A percentile compares a stretch with the other conserved stretches of the same genome.
Evolutionary conservation across 2,329 filamentous ascomycete genomes (phyloP).

Genomic region (Madurella fahalii): DNA sequence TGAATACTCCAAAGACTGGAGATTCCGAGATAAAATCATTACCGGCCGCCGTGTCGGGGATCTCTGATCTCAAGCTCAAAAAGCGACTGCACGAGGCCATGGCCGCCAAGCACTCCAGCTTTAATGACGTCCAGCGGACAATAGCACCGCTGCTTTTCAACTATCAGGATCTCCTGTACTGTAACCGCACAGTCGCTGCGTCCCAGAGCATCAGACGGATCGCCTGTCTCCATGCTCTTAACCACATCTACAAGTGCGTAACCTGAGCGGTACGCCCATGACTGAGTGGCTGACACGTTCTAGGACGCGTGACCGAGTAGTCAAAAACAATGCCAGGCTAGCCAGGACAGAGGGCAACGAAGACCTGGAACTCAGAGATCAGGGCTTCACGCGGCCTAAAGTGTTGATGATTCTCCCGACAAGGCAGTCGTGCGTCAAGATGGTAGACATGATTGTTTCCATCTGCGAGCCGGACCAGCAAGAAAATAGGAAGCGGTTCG

Average conservation of each 20-base stretch:
- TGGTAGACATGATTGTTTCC: slow-evolving; percentile 71
- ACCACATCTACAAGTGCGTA: slow-evolving; percentile 80
- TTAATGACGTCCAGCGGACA: slow-evolving; percentile 60
- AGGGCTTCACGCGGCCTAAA: slow-evolving; percentile 93
- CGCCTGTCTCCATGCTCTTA: slow-evolving; percentile 77
- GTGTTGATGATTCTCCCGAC: slow-evolving; percentile 88
- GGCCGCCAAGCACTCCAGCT: slow-evolving; percentile 48
- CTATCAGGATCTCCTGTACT: slow-evolving; percentile 78
- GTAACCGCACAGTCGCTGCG: slow-evolving; percentile 65
- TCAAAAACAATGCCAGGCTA: slow-evolving; percentile 86
- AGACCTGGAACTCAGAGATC: slow-evolving; percentile 76
- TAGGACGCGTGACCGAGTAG: slow-evolving; percentile 78
- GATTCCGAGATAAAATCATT: slow-evolving; percentile 31
- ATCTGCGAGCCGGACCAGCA: slow-evolving; percentile 83
- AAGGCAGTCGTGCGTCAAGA: slow-evolving; percentile 75
- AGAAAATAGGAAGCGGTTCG: slow-evolving; percentile 89
- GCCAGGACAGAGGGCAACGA: slow-evolving; percentile 59
- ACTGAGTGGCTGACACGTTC: slow-evolving; percentile 5
- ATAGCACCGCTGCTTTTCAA: slow-evolving; percentile 71
- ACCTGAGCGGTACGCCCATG: too few relatives aligned
- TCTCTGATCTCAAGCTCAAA: slow-evolving; percentile 61
- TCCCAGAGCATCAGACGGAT: slow-evolving; percentile 66
- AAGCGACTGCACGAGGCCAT: slow-evolving; percentile 59
- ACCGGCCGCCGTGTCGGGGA: slow-evolving; percentile 35
- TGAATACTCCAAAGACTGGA: slow-evolving; percentile 43